These are phyloP conservation scores for Saussurea involucrata DNA, from an alignment of 129 eudicot species.

Conservation along the genomic window DNA sequence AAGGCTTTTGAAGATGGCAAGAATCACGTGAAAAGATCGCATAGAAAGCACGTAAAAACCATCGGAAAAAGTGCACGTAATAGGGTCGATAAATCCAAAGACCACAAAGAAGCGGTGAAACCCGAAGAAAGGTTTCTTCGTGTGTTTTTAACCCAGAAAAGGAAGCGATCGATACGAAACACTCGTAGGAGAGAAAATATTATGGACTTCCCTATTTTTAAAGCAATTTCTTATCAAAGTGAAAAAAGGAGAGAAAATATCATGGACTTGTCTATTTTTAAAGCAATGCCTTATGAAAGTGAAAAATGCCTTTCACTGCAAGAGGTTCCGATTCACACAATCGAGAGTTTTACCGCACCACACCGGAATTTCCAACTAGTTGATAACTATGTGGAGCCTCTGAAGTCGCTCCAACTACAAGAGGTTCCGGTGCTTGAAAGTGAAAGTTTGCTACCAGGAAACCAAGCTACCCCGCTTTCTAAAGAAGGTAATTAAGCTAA, in stretches of 20 bases:
- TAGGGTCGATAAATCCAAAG: conserved; percentile 16
- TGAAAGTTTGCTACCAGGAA: conserved; percentile 15
- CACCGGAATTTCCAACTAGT: not conserved
- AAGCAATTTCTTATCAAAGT: not conserved
- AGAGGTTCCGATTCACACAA: conserved; percentile 15
- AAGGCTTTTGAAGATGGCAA: conserved; percentile 4
- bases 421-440: conserved; percentile 8
- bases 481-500: conserved; percentile 9
- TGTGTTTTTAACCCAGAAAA: conserved; percentile 21
- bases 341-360: conserved; percentile 13
- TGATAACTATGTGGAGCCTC: not conserved
- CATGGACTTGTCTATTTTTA: not conserved
- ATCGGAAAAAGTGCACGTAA: not conserved
- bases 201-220: not conserved
- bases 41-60: not conserved
- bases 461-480: not conserved
- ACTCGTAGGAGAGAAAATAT: not conserved
- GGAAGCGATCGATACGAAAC: conserved; percentile 16
- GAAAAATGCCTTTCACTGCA: not conserved
- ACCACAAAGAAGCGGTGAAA: not conserved
- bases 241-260: conserved; percentile 16
- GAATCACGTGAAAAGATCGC: conserved; percentile 5
- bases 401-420: conserved; percentile 5
- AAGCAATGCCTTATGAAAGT: not conserved
- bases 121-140: not conserved